Percentiles rank a stretch among this genome's conserved stretches.
Conservation (phyloP, 305 asterid genomes). For the Fraxinus greggii region DNA sequence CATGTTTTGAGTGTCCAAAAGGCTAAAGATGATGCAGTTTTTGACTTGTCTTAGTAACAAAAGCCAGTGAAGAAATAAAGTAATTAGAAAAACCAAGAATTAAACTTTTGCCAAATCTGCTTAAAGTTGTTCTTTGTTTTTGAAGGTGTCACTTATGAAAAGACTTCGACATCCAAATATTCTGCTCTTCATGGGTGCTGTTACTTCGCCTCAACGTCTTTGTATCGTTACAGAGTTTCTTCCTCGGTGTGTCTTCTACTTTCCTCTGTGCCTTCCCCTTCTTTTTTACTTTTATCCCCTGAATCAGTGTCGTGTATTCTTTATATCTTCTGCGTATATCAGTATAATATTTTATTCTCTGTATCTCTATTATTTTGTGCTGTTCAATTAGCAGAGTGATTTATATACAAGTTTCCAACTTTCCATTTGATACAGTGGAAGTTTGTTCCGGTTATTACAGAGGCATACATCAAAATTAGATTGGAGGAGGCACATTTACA, state of each 20-base stretch:
- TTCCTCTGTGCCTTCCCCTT: conserved; percentile 12
- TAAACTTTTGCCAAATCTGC: not conserved
- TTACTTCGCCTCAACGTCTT: conserved; percentile 84
- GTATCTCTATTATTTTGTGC: not conserved
- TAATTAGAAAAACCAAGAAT: not conserved
- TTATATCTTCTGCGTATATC: not conserved
- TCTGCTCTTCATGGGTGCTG: conserved; percentile 98
- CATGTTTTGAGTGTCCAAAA: not conserved
- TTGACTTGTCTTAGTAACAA: not conserved
- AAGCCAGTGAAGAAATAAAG: not conserved
- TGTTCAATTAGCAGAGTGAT: not conserved
- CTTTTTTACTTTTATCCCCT: conserved; percentile 12
- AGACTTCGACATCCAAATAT: conserved; percentile 59
- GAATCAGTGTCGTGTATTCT: not conserved
- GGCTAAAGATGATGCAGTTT: not conserved
- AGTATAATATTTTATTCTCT: not conserved
- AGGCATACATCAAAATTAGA: conserved; percentile 64
- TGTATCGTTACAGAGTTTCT: conserved; percentile 95
- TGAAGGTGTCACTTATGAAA: conserved; percentile 47
- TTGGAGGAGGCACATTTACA: conserved; percentile 69
- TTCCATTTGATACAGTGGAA: conserved; percentile 58
- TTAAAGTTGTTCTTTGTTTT: conserved; percentile 5
- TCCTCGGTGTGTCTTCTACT: conserved; percentile 61
- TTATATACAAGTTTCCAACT: conserved; percentile 7
- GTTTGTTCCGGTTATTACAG: conserved; percentile 74